A percentile compares a stretch with the other conserved stretches of the same genome.
These are phyloP conservation scores for Balamuthia mandrillaris DNA, from an alignment of 208 protist species.

Conservation along the genomic window DNA sequence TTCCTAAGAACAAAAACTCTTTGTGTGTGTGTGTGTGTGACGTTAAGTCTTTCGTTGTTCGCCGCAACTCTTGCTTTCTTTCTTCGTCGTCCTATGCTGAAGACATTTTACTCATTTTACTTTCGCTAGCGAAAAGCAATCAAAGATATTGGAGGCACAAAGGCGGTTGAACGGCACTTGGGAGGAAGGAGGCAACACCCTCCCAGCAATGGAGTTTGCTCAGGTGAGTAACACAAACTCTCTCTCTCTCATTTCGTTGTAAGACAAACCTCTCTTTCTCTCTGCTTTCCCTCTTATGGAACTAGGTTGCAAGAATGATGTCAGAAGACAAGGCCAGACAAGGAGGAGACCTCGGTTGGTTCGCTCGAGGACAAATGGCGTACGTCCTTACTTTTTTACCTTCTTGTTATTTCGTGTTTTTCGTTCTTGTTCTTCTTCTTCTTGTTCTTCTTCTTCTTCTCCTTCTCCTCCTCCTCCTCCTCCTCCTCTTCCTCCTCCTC, in stretches of 20 bases:
- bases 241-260: neutral
- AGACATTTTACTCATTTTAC: neutral
- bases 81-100: neutral
- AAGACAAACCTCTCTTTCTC: neutral
- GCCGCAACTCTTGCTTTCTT: neutral
- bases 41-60: neutral
- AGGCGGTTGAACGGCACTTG: neutral
- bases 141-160: constrained; percentile 29
- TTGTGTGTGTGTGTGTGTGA: no score
- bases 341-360: constrained; percentile 27
- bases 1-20: neutral
- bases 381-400: neutral
- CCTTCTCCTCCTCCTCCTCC: no score
- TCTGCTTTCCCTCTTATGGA: neutral
- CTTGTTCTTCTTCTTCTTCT: no score
- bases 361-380: constrained; percentile 23
- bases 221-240: neutral
- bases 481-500: no score
- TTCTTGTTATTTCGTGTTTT: neutral
- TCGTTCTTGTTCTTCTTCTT: neutral
- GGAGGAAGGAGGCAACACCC: neutral
- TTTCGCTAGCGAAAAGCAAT: constrained; percentile 18
- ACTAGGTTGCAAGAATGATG: neutral
- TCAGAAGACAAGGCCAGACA: constrained; percentile 30
- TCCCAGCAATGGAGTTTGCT: neutral